A percentile compares a stretch with the other conserved stretches of the same genome.
These are phyloP conservation scores for Prunus mume DNA, from an alignment of 306 rosid genomes.

Conservation along the genomic window DNA sequence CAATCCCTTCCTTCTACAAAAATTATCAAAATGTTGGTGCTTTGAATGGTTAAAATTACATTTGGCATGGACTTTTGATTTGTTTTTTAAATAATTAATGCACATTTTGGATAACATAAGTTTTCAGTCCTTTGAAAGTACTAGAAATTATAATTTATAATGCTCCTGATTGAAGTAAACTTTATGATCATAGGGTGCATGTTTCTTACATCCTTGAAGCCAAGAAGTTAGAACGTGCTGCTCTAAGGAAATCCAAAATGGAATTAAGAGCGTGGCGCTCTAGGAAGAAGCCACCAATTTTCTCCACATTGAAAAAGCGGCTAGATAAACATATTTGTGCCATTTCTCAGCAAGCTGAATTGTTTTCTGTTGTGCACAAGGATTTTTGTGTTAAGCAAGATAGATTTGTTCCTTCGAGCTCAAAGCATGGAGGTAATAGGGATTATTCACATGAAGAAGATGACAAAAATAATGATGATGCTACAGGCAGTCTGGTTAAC, in stretches of 20 bases:
- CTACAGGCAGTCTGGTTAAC: constrained; percentile 22
- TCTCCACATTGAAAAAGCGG: constrained; percentile 45
- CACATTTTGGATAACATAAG: neutral
- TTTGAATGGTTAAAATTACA: neutral
- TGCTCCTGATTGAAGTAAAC: constrained; percentile 16
- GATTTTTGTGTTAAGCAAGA: constrained; percentile 59
- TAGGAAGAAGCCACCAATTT: constrained; percentile 35
- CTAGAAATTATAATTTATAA: neutral
- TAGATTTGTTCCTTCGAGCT: constrained; percentile 42
- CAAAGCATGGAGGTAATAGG: constrained; percentile 48
- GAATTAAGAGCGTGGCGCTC: neutral
- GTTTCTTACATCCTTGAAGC: constrained; percentile 49
- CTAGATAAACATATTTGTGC: constrained; percentile 69
- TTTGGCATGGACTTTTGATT: neutral
- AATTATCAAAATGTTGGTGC: neutral
- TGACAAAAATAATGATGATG: constrained; percentile 35
- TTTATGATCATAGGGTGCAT: constrained; percentile 44
- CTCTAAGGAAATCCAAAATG: constrained; percentile 23
- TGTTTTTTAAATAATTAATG: neutral
- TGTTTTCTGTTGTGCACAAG: constrained; percentile 56
- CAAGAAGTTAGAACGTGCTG: constrained; percentile 37
- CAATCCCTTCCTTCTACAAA: neutral
- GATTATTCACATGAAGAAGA: constrained; percentile 12
- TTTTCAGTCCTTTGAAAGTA: neutral
- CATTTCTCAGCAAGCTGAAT: constrained; percentile 73